These are phyloP conservation scores for Fusarium ambrosium DNA, from an alignment of 2,329 filamentous ascomycete species.

Conservation along the genomic window DNA sequence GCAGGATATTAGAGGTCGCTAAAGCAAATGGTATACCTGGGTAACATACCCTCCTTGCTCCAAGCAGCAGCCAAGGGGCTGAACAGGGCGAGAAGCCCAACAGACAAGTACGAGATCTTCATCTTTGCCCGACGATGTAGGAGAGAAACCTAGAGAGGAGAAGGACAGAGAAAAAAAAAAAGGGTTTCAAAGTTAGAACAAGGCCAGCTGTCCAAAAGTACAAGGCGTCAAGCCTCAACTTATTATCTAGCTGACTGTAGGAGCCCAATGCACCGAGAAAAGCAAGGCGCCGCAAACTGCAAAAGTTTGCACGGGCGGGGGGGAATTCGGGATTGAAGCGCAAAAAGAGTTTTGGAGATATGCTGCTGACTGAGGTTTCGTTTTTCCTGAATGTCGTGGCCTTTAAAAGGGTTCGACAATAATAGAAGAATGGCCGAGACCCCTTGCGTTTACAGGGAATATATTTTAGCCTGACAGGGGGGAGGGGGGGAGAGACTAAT, in stretches of 20 bases:
- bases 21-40: background rate
- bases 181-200: conserved; percentile 30
- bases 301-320: conserved; percentile 1
- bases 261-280: conserved; percentile 24
- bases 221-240: background rate
- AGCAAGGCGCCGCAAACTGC: conserved; percentile 25
- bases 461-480: conserved; percentile 7
- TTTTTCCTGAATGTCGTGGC: conserved; percentile 5
- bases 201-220: conserved; percentile 40
- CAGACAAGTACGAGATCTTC: conserved; percentile 76
- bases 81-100: conserved; percentile 78
- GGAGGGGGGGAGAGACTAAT: background rate
- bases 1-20: conserved; percentile 17
- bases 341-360: background rate
- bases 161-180: background rate
- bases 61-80: conserved; percentile 79
- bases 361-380: background rate
- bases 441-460: conserved; percentile 7
- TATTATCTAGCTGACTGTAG: background rate
- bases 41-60: conserved; percentile 82
- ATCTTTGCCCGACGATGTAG: conserved; percentile 63
- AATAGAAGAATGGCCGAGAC: conserved; percentile 1
- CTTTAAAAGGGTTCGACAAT: background rate
- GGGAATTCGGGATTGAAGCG: background rate
- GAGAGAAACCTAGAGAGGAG: conserved; percentile 6